phyloP scores from a whole-genome alignment of 805 yeast species.

The Pichia eremophila region DNA sequence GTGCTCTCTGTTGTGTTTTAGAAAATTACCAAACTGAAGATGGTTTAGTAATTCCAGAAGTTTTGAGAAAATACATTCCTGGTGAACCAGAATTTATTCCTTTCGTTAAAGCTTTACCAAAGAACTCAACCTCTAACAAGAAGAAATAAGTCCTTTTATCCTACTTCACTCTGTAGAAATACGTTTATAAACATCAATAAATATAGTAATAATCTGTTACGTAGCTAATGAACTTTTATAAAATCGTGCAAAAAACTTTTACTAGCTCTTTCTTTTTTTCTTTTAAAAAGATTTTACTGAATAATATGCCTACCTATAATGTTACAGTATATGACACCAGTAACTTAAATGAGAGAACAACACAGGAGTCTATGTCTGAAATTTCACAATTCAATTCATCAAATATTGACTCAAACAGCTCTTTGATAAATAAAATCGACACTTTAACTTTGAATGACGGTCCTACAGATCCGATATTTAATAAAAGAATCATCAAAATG shows the following conservation, averaged over 20 bases:
- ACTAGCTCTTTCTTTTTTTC: no score
- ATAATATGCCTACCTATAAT: neutral
- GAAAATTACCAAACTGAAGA: slow-evolving; percentile 98
- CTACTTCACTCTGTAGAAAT: no score
- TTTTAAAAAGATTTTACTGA: no score
- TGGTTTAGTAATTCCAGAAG: slow-evolving; percentile 90
- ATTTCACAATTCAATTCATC: no score
- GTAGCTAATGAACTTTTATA: no score
- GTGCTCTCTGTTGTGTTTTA: slow-evolving; percentile 93
- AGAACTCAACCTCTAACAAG: slow-evolving; percentile 81
- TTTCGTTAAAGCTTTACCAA: slow-evolving; percentile 81
- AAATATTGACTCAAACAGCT: neutral
- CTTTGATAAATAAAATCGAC: neutral
- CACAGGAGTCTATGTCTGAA: no score
- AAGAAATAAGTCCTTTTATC: slow-evolving; percentile 21
- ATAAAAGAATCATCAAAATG: no score
- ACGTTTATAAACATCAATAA: no score
- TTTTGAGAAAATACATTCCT: slow-evolving; percentile 90
- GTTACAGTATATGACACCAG: neutral
- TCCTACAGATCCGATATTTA: no score
- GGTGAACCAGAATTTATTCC: slow-evolving; percentile 98
- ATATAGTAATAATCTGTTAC: no score
- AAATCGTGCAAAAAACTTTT: no score
- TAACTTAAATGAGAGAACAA: neutral
- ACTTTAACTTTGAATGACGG: no score